These are phyloP conservation scores for Cordyceps pruinosa DNA, from an alignment of 2,329 filamentous ascomycete genomes.

Conservation along the genomic window DNA sequence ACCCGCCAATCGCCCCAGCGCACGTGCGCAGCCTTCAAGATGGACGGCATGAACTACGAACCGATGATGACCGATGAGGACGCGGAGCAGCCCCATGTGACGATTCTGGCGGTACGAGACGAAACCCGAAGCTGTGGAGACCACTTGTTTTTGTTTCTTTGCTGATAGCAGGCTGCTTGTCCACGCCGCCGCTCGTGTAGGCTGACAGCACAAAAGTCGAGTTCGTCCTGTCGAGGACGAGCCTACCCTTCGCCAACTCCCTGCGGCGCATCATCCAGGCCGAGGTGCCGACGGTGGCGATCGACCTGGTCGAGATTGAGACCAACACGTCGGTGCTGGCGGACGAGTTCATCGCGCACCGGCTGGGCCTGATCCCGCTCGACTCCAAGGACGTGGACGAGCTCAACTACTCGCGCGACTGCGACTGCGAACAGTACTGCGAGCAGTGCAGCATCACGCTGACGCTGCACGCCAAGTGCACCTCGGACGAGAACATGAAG, in stretches of 20 bases:
- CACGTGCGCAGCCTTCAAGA: conserved; percentile 18
- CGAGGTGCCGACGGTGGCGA: conserved; percentile 89
- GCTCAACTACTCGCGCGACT: conserved; percentile 84
- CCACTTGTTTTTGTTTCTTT: background rate
- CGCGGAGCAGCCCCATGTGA: conserved; percentile 49
- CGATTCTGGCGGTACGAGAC: conserved; percentile 51
- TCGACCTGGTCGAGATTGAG: conserved; percentile 90
- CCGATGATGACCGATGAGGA: conserved; percentile 54
- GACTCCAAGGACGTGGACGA: conserved; percentile 76
- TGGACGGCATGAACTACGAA: conserved; percentile 52
- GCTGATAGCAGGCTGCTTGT: conserved; percentile 12
- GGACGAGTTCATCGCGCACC: conserved; percentile 92
- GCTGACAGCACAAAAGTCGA: conserved; percentile 75
- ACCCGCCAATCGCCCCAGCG: background rate
- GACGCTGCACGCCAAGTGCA: conserved; percentile 78
- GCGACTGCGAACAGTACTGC: conserved; percentile 94
- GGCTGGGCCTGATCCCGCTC: conserved; percentile 83
- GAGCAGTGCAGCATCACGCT: conserved; percentile 84
- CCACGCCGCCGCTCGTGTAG: conserved; percentile 39
- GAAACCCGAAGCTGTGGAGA: background rate
- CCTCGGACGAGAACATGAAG: conserved; percentile 79
- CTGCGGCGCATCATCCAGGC: conserved; percentile 85
- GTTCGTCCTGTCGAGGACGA: conserved; percentile 84
- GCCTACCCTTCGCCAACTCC: conserved; percentile 88
- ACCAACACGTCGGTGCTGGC: conserved; percentile 92